These are phyloP conservation scores for Cutaneotrichosporon sp. DNA, from an alignment of 1,284 basidiomycete genomes.

Conservation along the genomic window DNA sequence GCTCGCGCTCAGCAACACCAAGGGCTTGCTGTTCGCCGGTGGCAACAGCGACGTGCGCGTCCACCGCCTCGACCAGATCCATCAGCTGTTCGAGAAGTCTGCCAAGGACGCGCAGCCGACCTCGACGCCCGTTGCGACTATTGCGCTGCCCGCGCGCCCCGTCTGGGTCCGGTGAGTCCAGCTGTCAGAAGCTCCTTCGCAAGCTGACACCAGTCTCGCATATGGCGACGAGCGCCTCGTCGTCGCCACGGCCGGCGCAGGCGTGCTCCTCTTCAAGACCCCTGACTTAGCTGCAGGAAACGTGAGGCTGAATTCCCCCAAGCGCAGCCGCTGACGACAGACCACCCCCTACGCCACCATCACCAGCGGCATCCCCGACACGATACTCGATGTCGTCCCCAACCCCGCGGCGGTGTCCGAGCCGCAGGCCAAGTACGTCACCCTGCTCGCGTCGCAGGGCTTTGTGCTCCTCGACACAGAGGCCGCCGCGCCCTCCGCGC, in stretches of 20 bases:
- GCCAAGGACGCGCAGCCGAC: conserved; percentile 35
- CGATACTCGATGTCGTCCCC: conserved; percentile 51
- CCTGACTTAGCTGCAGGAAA: conserved; percentile 41
- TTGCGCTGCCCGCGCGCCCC: conserved; percentile 43
- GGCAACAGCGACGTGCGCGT: conserved; percentile 45
- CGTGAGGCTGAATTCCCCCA: no score
- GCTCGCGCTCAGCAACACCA: conserved; percentile 51
- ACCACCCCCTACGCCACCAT: conserved; percentile 43
- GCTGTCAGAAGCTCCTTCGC: conserved; percentile 3
- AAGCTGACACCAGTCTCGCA: conserved; percentile 36
- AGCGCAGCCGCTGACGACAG: conserved; percentile 23
- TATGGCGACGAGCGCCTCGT: conserved; percentile 44
- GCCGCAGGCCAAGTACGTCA: conserved; percentile 47
- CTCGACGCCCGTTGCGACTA: conserved; percentile 27
- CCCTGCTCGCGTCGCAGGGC: conserved; percentile 46
- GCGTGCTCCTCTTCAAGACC: conserved; percentile 38
- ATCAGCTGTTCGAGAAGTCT: conserved; percentile 35
- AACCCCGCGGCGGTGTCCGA: conserved; percentile 51
- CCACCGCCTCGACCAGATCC: conserved; percentile 41
- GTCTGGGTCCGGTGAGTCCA: conserved; percentile 47
- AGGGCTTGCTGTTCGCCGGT: conserved; percentile 52
- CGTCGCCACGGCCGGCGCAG: conserved; percentile 36
- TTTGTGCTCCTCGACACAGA: conserved; percentile 48
- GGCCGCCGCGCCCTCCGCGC: conserved; percentile 27
- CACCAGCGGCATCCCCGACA: conserved; percentile 40